These are phyloP conservation scores for Obelidium mucronatum DNA, from an alignment of 192 early-diverging fungal species.

Conservation along the genomic window DNA sequence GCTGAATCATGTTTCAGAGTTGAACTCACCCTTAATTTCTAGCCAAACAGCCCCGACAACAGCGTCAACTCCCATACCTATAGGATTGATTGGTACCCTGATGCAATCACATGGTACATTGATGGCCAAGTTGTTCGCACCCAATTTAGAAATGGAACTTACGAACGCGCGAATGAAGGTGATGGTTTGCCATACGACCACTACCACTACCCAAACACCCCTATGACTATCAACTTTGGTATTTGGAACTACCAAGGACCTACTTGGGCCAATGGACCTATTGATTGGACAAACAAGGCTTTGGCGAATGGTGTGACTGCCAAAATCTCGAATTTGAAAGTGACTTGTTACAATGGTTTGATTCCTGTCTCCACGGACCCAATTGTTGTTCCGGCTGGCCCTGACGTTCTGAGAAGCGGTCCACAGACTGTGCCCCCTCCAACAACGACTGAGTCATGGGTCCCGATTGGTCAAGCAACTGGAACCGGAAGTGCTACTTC, in stretches of 20 bases:
- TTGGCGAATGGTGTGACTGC: background rate
- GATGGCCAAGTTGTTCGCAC: conserved; percentile 17
- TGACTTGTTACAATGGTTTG: conserved; percentile 19
- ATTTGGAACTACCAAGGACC: conserved; percentile 34
- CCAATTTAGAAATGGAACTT: conserved; percentile 25
- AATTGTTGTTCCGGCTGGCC: background rate
- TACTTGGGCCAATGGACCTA: conserved; percentile 10
- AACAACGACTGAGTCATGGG: too few relatives aligned
- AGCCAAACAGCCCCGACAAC: conserved; percentile 10
- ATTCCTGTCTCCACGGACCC: conserved; percentile 4
- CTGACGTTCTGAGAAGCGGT: background rate
- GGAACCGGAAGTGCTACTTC: too few relatives aligned
- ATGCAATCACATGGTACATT: conserved; percentile 25
- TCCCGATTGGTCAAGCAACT: too few relatives aligned
- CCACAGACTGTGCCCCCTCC: background rate
- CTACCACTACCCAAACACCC: conserved; percentile 38
- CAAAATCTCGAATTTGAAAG: conserved; percentile 5
- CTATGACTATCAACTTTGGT: conserved; percentile 21
- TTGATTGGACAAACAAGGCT: background rate
- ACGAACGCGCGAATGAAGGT: background rate
- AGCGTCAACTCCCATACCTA: conserved; percentile 1
- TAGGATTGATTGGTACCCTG: conserved; percentile 30
- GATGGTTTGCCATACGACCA: conserved; percentile 14
- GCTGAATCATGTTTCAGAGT: background rate
- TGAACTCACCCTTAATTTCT: background rate